These are phyloP conservation scores for Acanthamoeba royreba DNA, from an alignment of 208 protist genomes.

Conservation along the genomic window DNA sequence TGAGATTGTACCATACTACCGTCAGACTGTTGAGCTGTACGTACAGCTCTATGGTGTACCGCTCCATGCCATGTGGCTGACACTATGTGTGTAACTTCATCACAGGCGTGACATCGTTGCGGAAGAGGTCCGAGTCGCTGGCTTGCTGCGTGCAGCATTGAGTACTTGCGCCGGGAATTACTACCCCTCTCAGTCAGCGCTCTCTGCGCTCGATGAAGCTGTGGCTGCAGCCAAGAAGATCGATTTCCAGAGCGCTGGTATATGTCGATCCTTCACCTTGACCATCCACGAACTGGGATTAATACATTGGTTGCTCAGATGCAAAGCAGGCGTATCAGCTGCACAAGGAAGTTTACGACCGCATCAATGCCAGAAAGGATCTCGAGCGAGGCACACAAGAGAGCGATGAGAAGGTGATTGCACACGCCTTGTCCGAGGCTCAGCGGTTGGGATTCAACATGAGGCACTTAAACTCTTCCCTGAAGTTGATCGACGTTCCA, in stretches of 20 bases:
- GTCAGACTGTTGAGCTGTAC: neutral
- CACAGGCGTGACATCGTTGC: neutral
- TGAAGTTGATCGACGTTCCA: neutral
- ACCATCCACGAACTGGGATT: neutral
- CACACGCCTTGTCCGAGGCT: neutral
- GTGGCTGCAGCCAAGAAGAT: neutral
- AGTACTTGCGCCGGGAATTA: neutral
- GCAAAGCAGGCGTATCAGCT: neutral
- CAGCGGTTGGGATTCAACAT: neutral
- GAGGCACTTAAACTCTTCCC: neutral
- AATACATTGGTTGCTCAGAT: neutral
- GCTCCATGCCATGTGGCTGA: neutral
- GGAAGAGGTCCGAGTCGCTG: neutral
- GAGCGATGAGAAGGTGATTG: neutral
- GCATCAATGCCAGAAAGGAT: neutral
- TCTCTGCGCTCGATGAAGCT: neutral
- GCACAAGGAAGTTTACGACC: neutral
- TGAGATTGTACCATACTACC: neutral
- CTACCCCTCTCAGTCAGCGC: neutral
- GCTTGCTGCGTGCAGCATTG: neutral
- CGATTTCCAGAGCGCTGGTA: neutral
- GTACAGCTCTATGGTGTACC: neutral
- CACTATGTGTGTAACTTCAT: neutral
- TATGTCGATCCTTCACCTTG: neutral
- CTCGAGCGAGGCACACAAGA: neutral